A percentile compares a stretch with the other conserved stretches of the same genome.
Conservation (phyloP, 345 rosid species). For the Bruguiera gymnorhiza region DNA sequence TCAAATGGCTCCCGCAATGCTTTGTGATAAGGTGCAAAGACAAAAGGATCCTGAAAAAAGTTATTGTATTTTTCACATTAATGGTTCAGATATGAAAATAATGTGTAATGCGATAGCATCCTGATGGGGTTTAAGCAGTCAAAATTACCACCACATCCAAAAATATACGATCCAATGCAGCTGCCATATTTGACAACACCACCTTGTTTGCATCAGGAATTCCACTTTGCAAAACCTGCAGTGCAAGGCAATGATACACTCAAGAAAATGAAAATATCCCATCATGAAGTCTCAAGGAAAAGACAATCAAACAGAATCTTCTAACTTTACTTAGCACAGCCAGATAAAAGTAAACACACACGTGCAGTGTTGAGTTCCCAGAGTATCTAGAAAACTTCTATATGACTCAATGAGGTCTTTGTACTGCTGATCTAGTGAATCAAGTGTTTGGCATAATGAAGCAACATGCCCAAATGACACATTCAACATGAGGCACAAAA, state of each 20-base stretch:
- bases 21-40: constrained; percentile 75
- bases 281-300: not conserved
- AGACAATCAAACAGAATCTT: not conserved
- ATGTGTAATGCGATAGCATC: constrained; percentile 12
- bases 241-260: constrained; percentile 1
- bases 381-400: no score
- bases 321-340: not conserved
- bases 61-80: constrained; percentile 21
- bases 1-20: constrained; percentile 90
- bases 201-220: constrained; percentile 53
- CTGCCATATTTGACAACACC: constrained; percentile 78
- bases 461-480: not conserved
- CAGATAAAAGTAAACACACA: no score
- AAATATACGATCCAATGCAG: constrained; percentile 67
- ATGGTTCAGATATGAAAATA: constrained; percentile 17
- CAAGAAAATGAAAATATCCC: not conserved
- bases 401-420: no score
- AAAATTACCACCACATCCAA: constrained; percentile 76
- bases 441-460: not conserved
- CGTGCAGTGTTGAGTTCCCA: no score
- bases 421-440: not conserved
- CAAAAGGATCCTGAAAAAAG: constrained; percentile 67
- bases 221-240: constrained; percentile 75
- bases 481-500: not conserved
- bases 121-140: constrained; percentile 1